These are phyloP conservation scores for Lepidopterella palustris DNA, from an alignment of 495 filamentous ascomycete genomes.

Conservation along the genomic window DNA sequence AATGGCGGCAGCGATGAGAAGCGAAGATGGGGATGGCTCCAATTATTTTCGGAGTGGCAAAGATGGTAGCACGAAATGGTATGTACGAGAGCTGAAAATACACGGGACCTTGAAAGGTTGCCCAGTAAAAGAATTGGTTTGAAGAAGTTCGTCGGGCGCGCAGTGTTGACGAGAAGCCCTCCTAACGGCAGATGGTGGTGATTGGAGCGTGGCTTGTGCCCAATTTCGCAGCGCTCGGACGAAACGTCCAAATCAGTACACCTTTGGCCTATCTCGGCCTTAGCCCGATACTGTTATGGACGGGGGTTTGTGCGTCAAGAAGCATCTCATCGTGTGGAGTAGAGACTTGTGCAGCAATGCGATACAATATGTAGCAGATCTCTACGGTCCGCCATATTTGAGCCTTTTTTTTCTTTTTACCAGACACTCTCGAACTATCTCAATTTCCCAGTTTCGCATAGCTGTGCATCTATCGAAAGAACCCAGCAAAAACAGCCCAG, in stretches of 20 bases:
- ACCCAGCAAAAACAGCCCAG: not conserved
- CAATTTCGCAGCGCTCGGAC: not conserved
- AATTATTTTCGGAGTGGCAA: not conserved
- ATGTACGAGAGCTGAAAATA: not conserved
- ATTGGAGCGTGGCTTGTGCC: not conserved
- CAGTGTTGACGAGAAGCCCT: not conserved
- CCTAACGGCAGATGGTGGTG: not conserved
- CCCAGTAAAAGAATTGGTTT: not conserved
- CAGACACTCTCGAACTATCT: too few relatives aligned
- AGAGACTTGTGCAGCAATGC: not conserved
- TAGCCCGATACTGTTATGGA: not conserved
- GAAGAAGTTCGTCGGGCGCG: not conserved
- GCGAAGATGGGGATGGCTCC: not conserved
- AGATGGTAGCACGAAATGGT: not conserved
- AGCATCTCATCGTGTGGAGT: not conserved
- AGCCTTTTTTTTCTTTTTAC: too few relatives aligned
- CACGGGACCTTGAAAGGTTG: not conserved
- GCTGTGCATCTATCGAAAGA: too few relatives aligned
- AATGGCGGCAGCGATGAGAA: constrained; percentile 2
- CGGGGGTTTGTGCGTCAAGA: not conserved
- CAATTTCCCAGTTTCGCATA: too few relatives aligned
- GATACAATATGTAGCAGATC: not conserved
- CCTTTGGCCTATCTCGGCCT: not conserved
- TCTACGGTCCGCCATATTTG: not conserved
- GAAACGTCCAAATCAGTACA: not conserved